Base-by-base conservation (phyloP, 768 basidiomycete genomes). In the Boletus rubropictus region DNA sequence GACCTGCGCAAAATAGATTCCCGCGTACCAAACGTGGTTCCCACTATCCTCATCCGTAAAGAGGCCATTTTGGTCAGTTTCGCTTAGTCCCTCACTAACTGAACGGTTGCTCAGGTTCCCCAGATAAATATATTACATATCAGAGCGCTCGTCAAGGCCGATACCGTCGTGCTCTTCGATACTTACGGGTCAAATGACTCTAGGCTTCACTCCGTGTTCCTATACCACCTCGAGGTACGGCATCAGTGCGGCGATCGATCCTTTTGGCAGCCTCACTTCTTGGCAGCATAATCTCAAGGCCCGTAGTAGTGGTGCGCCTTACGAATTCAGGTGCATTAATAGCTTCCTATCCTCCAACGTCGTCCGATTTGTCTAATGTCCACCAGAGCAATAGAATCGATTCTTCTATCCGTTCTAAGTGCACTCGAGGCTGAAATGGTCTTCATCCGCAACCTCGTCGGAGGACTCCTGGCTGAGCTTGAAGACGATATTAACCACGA, bases 1-100 rank as follows among this genome's bases (percentile, higher is more conserved):
- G 95, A 98, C 72, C 75, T 98, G 20, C 85, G 95, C 45, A 96
- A 97, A 74, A 89, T 98, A 55, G 95, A 98, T 70, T 93, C 90
- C 4, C 77, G 91, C 55, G 79, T 93, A 55, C 92, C 94, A 29
- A 96, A 94, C 67, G 81, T 95, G 47, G 87, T 98, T 15, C 93
- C 94, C 33, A 93, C 93, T 34, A 94, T 98, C 59, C 79, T 98
- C 47, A 80, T 87, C 43, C 78, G 95, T 54, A 86, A 83, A 59
- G 84, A 90, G 67, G 90, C 88, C 39, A 82, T 97, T 54, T 74
- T 98, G 51, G 90, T 89, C 63, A 48, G 81, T 75, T 39, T n/a
- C 39, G 8, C 39, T 21, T 47, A 28, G 7, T 42, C 15, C 9
- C 29, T 37, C 40, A 14, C 39, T 9, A 25, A 29, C 35, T 42